A percentile compares a stretch with the other conserved stretches of the same genome.
Conservation (phyloP, 306 rosid species). For the Glycine soja region DNA sequence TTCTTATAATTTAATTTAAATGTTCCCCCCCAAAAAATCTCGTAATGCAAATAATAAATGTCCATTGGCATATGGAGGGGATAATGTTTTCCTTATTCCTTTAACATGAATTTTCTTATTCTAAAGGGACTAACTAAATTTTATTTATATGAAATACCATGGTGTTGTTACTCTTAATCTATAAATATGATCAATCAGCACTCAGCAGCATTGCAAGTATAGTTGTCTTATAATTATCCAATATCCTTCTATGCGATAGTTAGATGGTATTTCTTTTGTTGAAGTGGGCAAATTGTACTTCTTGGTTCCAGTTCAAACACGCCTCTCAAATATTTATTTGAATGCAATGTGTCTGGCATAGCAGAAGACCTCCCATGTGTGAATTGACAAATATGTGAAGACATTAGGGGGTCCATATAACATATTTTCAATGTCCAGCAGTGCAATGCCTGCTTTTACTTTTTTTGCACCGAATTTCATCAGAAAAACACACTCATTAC, state of each 20-base stretch:
- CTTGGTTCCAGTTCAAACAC: neutral
- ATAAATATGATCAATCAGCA: no score
- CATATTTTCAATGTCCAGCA: constrained; percentile 12
- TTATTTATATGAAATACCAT: no score
- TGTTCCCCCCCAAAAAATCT: neutral
- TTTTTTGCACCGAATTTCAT: constrained; percentile 47
- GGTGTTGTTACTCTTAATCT: no score
- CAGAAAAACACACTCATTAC: constrained; percentile 37
- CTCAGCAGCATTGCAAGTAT: no score
- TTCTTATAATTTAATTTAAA: neutral
- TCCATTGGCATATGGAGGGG: neutral
- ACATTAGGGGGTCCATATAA: constrained; percentile 27
- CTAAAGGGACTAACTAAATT: no score
- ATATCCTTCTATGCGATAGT: neutral
- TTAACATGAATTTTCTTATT: no score
- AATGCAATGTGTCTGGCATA: constrained; percentile 8
- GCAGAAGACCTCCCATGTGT: neutral
- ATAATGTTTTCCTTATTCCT: no score
- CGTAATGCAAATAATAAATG: neutral
- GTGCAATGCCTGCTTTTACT: constrained; percentile 13
- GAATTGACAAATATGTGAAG: neutral
- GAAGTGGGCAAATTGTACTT: neutral
- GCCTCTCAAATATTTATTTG: constrained; percentile 5
- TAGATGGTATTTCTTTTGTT: neutral
- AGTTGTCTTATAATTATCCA: neutral